phyloP scores from a whole-genome alignment of 768 basidiomycete species.

The Termitomyces heimii region DNA sequence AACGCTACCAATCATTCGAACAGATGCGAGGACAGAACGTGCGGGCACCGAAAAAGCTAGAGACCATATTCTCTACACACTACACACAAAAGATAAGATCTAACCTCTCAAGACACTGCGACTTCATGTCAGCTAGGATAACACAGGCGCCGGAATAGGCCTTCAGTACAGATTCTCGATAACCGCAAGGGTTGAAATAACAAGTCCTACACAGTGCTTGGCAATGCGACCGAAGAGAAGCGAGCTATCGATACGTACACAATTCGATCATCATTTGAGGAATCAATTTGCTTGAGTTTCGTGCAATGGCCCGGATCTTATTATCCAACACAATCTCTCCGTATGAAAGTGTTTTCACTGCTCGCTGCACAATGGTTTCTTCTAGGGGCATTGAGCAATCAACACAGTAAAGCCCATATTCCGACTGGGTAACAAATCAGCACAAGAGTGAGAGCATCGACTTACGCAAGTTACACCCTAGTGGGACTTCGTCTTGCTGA shows the following conservation, averaged over 20 bases:
- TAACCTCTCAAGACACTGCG: constrained; percentile 38
- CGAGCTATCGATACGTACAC: too few relatives aligned
- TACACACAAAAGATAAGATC: constrained; percentile 34
- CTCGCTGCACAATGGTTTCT: too few relatives aligned
- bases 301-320: constrained; percentile 37
- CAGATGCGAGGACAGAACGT: background rate
- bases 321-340: too few relatives aligned
- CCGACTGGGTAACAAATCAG: constrained; percentile 29
- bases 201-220: constrained; percentile 35
- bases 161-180: constrained; percentile 43
- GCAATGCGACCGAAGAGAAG: constrained; percentile 32
- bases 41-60: constrained; percentile 51
- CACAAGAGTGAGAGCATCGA: background rate
- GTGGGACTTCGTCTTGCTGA: constrained; percentile 33
- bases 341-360: too few relatives aligned
- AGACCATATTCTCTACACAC: too few relatives aligned
- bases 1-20: background rate
- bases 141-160: constrained; percentile 46
- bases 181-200: constrained; percentile 38
- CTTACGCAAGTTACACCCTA: too few relatives aligned
- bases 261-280: too few relatives aligned
- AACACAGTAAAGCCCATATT: constrained; percentile 35
- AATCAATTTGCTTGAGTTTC: too few relatives aligned
- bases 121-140: constrained; percentile 35
- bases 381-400: constrained; percentile 40